Conservation (phyloP, 2,329 filamentous ascomycete genomes). For the Dendryphion nanum region DNA sequence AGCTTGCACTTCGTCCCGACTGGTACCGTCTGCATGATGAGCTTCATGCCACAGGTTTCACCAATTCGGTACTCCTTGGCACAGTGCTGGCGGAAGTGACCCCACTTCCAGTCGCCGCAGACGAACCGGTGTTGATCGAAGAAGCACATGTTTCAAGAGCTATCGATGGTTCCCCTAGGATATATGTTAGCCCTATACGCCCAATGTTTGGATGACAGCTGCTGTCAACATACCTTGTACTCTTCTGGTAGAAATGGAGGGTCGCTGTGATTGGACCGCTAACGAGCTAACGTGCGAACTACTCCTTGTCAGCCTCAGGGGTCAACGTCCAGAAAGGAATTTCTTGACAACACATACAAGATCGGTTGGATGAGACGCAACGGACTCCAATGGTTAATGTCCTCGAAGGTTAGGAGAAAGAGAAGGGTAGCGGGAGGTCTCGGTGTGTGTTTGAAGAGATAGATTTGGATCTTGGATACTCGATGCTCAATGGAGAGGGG, state of each 20-base stretch:
- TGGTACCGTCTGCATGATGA: constrained; percentile 72
- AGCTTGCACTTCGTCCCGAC: constrained; percentile 57
- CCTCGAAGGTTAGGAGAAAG: constrained; percentile 12
- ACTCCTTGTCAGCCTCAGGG: constrained; percentile 29
- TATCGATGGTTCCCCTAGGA: constrained; percentile 24
- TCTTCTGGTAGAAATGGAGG: constrained; percentile 19
- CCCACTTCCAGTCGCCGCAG: constrained; percentile 94
- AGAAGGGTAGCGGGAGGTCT: constrained; percentile 21
- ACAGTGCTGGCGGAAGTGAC: constrained; percentile 87
- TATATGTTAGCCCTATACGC: constrained; percentile 27
- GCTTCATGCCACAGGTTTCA: constrained; percentile 92
- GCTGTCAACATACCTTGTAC: constrained; percentile 28
- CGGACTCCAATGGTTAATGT: constrained; percentile 11
- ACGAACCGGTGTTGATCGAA: constrained; percentile 84
- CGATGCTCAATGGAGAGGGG: constrained; percentile 27
- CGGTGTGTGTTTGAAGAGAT: constrained; percentile 31
- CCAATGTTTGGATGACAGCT: constrained; percentile 28
- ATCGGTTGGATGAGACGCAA: constrained; percentile 32
- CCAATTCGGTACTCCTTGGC: constrained; percentile 91
- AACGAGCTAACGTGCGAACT: constrained; percentile 13
- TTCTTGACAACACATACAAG: constrained; percentile 25
- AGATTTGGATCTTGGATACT: constrained; percentile 20
- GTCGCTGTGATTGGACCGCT: constrained; percentile 20
- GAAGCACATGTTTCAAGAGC: constrained; percentile 73
- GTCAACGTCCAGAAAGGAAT: constrained; percentile 17